These are phyloP conservation scores for Vitis hybrid DNA, from an alignment of 177 flowering plant genomes.

Conservation along the genomic window DNA sequence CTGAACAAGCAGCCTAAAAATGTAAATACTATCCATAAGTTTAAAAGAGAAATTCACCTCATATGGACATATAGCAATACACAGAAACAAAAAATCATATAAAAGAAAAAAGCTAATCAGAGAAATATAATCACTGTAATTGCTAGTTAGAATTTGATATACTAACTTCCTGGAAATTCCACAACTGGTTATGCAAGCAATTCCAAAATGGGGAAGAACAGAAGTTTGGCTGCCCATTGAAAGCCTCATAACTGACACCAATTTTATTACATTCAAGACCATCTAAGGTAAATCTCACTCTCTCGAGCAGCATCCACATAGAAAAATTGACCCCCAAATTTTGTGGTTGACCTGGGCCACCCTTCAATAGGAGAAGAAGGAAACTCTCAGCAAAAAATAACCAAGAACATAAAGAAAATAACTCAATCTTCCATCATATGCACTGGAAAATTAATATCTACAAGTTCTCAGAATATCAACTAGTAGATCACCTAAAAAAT, in stretches of 20 bases:
- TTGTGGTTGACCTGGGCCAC: slow-evolving; percentile 69
- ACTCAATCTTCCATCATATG: neutral
- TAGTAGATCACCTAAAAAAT: neutral
- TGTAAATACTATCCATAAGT: no score
- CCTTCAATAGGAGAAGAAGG: slow-evolving; percentile 42
- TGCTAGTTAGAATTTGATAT: neutral
- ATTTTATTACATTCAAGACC: slow-evolving; percentile 93
- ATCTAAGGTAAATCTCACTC: slow-evolving; percentile 87
- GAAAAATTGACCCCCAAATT: slow-evolving; percentile 69
- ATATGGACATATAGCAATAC: no score
- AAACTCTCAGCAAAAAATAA: slow-evolving; percentile 4
- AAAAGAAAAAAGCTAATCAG: no score
- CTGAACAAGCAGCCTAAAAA: no score
- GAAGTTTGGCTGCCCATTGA: slow-evolving; percentile 81
- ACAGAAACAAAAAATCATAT: no score
- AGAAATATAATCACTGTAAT: no score
- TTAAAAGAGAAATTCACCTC: no score
- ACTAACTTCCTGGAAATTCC: slow-evolving; percentile 88
- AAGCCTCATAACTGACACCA: slow-evolving; percentile 91
- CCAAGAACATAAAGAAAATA: neutral
- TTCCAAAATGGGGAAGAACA: slow-evolving; percentile 82
- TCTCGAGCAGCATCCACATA: slow-evolving; percentile 95
- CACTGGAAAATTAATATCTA: neutral
- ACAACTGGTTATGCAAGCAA: slow-evolving; percentile 90
- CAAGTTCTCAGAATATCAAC: neutral